Base-by-base conservation (phyloP, 208 protist species). In the Trypanosoma cruzi region DNA sequence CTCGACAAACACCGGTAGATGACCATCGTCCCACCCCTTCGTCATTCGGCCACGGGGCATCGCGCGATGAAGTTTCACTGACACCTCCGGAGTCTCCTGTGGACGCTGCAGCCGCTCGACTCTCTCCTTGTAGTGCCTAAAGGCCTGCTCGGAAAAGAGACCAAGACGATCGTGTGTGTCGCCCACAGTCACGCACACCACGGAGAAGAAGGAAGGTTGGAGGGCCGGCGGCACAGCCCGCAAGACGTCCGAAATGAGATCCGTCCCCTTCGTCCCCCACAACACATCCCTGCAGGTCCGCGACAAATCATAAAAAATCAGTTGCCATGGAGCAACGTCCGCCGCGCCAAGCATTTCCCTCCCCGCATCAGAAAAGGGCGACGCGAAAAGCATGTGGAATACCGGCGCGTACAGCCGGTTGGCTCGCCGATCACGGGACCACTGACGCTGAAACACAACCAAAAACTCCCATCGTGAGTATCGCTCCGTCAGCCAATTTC, bases 401-500 rank as follows among this genome's bases (percentile, higher is more conserved):
- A 81, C 67, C 1, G 86, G 86, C 6, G 82, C 80, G 29, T 80
- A 81, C 11, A 79, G 56, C 37, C 32, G 52, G 61, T 89, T 89
- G 18, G 54, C 44, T 3, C 79, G 52, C 11, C 62, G 69, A 49
- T 93, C 77, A 64, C 79, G 69, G 4, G 60, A 75, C 84, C 87
- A 93, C 34, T 72, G 77, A n/a, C 85, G 84, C 10, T 77, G 82
- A 44, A 88, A 78, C 44, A 79, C 64, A 3, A 75, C 48, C 22
- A 79, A 57, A 36, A 83, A 78, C 14, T 68, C 40, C 82, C 84
- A 93, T 24, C 71, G 63, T 4, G 49, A 53, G 56, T 88, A 93
- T 2, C 64, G 42, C 46, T 52, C 61, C 8, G 49, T 42, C 4
- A 76, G 37, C 34, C 40, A 70, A 50, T 31, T 79, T 11, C 61